These are phyloP conservation scores for Scolecobasidium constrictum DNA, from an alignment of 2,329 filamentous ascomycete genomes.

Conservation along the genomic window DNA sequence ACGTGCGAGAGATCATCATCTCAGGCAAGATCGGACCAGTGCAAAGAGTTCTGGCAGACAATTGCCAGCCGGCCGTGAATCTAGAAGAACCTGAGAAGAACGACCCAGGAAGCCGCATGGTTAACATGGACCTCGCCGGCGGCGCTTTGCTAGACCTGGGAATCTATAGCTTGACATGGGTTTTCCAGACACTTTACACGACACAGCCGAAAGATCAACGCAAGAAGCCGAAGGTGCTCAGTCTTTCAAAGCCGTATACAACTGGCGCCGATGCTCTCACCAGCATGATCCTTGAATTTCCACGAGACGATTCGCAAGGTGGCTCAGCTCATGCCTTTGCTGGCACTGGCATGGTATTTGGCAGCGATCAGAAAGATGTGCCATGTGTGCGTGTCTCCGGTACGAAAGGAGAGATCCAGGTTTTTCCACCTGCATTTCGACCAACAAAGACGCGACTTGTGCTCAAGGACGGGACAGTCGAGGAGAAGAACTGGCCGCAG, in stretches of 20 bases:
- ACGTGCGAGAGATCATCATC: constrained; percentile 56
- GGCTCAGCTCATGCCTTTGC: constrained; percentile 60
- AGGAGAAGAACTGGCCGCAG: constrained; percentile 34
- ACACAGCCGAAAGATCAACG: constrained; percentile 49
- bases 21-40: constrained; percentile 45
- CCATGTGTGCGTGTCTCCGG: constrained; percentile 73
- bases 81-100: constrained; percentile 12
- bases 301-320: constrained; percentile 38
- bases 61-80: constrained; percentile 32
- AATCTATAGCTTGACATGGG: constrained; percentile 82
- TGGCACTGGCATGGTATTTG: constrained; percentile 41
- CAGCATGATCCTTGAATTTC: constrained; percentile 69
- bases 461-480: constrained; percentile 33
- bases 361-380: constrained; percentile 41
- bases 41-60: constrained; percentile 45
- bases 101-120: constrained; percentile 60
- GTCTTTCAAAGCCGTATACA: constrained; percentile 61
- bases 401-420: constrained; percentile 70
- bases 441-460: constrained; percentile 35
- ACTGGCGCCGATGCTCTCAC: constrained; percentile 71
- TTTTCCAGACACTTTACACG: constrained; percentile 82
- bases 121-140: constrained; percentile 73
- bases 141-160: constrained; percentile 75
- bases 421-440: constrained; percentile 59
- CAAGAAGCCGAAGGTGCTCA: constrained; percentile 55